phyloP scores from a whole-genome alignment of 108 stramenopile genomes.

The Fragilaria crotonensis region DNA sequence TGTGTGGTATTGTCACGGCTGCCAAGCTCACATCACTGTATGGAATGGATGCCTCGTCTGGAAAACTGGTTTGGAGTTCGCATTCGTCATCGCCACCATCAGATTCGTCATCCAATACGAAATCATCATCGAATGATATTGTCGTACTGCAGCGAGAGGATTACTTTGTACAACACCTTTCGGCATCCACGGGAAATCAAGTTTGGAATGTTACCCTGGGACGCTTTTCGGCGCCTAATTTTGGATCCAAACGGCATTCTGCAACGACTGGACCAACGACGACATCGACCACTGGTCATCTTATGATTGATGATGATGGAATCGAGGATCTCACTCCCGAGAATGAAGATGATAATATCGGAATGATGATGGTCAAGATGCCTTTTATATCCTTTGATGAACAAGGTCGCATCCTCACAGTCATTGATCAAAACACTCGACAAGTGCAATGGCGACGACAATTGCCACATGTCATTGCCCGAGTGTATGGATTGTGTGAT shows the following conservation, averaged over 20 bases:
- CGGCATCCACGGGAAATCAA: conserved; percentile 47
- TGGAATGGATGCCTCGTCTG: conserved; percentile 50
- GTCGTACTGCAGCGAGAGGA: conserved; percentile 78
- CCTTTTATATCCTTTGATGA: conserved; percentile 65
- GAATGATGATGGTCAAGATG: too few species aligned
- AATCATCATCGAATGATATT: conserved; percentile 10
- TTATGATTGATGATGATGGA: too few species aligned
- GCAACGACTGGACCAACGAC: too few species aligned
- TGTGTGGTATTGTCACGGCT: conserved; percentile 73
- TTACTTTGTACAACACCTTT: conserved; percentile 56
- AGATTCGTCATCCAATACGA: conserved; percentile 9
- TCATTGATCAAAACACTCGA: conserved; percentile 31
- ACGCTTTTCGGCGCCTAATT: conserved; percentile 57
- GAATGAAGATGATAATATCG: too few species aligned
- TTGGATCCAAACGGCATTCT: too few species aligned
- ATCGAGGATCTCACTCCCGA: too few species aligned
- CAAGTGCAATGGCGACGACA: conserved; percentile 46
- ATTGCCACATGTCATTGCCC: conserved; percentile 53
- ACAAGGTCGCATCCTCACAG: conserved; percentile 54
- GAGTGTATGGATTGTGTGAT: conserved; percentile 66
- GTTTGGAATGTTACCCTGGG: conserved; percentile 78
- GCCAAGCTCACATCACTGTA: conserved; percentile 62
- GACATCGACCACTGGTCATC: not conserved
- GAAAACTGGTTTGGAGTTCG: conserved; percentile 55
- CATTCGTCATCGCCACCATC: conserved; percentile 15